Conservation (phyloP, 441 rosid species). For the Omphalea diandra region DNA sequence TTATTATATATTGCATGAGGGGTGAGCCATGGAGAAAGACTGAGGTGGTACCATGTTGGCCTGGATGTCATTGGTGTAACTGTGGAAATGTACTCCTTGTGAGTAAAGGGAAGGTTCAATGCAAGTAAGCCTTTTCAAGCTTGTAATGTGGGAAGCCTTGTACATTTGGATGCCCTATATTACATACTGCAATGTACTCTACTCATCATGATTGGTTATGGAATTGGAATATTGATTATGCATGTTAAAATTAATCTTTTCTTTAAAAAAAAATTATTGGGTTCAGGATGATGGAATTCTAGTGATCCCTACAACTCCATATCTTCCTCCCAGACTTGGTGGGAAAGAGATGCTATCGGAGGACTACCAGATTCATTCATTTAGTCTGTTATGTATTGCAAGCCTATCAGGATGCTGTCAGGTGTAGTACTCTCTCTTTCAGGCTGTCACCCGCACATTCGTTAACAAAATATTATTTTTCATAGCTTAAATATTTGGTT, state of each 20-base stretch:
- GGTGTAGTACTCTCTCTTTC: slow-evolving; percentile 44
- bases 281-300: slow-evolving; percentile 78
- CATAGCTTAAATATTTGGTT: background rate
- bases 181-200: background rate
- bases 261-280: background rate
- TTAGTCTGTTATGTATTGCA: slow-evolving; percentile 78
- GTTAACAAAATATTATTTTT: background rate
- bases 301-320: slow-evolving; percentile 74
- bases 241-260: background rate
- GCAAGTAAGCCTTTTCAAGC: background rate
- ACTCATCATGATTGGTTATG: background rate
- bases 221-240: background rate
- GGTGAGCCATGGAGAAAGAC: background rate
- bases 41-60: background rate
- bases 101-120: background rate
- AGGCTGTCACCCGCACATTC: background rate
- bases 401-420: slow-evolving; percentile 98
- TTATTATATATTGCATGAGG: background rate
- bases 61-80: background rate
- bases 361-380: slow-evolving; percentile 57
- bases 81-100: background rate
- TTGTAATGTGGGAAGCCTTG: background rate
- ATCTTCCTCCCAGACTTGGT: slow-evolving; percentile 84
- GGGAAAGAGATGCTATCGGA: slow-evolving; percentile 71
- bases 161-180: background rate